Evolutionary conservation across 1,139 yeast genomes (phyloP).

Genomic region (Hansenula sp.): DNA sequence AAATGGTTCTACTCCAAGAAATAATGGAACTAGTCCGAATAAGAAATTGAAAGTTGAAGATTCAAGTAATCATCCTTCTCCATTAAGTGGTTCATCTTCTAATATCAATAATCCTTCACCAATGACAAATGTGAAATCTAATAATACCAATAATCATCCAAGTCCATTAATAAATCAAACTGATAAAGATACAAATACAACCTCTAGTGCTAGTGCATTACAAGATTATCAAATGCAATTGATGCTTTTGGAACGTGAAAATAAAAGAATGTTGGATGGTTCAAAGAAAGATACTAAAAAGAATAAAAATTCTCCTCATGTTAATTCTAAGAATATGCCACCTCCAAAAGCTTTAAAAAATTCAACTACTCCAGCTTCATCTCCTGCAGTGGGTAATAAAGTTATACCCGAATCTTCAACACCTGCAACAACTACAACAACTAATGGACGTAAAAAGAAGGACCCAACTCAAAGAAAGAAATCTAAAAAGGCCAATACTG

Average conservation of each 20-base stretch:
- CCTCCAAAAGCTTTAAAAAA: slow-evolving; percentile 20
- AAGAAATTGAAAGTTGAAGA: slow-evolving; percentile 12
- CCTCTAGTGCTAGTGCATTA: slow-evolving; percentile 32
- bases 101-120: neutral
- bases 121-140: neutral
- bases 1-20: neutral
- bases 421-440: slow-evolving; percentile 13
- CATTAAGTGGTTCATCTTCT: slow-evolving; percentile 2
- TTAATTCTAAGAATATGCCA: slow-evolving; percentile 14
- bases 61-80: slow-evolving; percentile 8
- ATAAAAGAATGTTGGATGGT: slow-evolving; percentile 51
- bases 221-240: slow-evolving; percentile 77
- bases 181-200: slow-evolving; percentile 2
- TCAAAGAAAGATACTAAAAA: slow-evolving; percentile 33
- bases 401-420: slow-evolving; percentile 14
- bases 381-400: slow-evolving; percentile 13
- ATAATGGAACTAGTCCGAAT: slow-evolving; percentile 7
- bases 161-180: slow-evolving; percentile 12
- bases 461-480: slow-evolving; percentile 25
- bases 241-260: slow-evolving; percentile 66
- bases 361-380: slow-evolving; percentile 19
- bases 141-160: slow-evolving; percentile 1
- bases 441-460: slow-evolving; percentile 19
- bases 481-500: slow-evolving; percentile 1
- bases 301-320: neutral